Evolutionary conservation across 1,284 basidiomycete species (phyloP), one percentile per base, ranked within the genome.

Genomic region (Apiotrichum sp.): DNA sequence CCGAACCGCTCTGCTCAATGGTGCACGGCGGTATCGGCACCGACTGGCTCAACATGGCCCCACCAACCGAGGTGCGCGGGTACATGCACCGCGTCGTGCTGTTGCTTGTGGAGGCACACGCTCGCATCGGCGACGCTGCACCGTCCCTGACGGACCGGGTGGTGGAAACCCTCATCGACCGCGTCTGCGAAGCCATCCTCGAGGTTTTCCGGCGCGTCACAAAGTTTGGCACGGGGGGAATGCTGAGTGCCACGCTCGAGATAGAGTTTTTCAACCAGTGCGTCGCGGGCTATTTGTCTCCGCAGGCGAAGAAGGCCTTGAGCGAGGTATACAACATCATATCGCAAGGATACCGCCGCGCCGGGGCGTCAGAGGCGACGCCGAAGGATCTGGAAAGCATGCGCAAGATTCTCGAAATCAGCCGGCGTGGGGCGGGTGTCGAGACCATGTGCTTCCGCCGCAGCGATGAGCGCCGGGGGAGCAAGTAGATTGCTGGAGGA

Each of bases 201-300:
- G 81, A 81, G 6, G 88, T 86, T 69, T 96, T 98, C 82, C 82
- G 82, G 59, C 85, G 89, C 71, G 85, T 98, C 35, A 85, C 84
- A 63, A 82, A 85, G 41, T 97, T 97, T 69, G 93, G 95, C 14
- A 96, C 96, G 84, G 96, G 96, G 46, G 96, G 96, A 10, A 98
- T 98, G 96, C 81, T 99, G 36, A 84, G 89, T 87, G 95, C 96
- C 2, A 98, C 96, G 2, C 84, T 99, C 34, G 96, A 98, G 77
- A 97, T 98, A 65, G 96, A 98, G 77, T 98, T 98, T 78, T 85
- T 98, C 77, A 93, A 99, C 75, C 95, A 98, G 77, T 93, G 89
- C 5, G 80, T 98, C 41, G 84, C 86, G 34, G 85, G 87, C 59
- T 95, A 93, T 73, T 87, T 98, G 46, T 88, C 88, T 3, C 79